Conservation (phyloP, 129 eudicot genomes). For the Heracleum sosnowskyi region DNA sequence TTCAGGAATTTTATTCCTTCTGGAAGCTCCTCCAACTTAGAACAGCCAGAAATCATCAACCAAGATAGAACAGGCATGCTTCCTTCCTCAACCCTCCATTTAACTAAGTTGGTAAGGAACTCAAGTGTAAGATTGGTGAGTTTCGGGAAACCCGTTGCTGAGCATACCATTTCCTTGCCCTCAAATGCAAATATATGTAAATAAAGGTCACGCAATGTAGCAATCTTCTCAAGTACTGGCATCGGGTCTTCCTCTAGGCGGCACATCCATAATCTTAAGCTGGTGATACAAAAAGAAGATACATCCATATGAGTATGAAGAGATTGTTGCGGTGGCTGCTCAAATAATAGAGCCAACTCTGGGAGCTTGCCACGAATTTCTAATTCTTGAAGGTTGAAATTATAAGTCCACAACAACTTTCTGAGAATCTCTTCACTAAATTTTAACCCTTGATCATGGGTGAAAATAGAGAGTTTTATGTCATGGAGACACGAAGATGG, state of each 20-base stretch:
- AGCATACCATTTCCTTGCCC: background rate
- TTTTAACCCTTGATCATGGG: background rate
- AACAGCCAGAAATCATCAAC: background rate
- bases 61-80: background rate
- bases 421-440: background rate
- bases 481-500: background rate
- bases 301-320: too few species aligned
- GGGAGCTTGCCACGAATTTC: background rate
- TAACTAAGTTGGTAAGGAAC: background rate
- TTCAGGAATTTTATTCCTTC: background rate
- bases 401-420: background rate
- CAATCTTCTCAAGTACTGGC: background rate
- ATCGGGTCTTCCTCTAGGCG: background rate
- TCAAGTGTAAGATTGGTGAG: background rate
- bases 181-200: background rate
- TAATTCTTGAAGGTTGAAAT: too few species aligned
- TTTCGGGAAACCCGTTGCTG: background rate
- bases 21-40: background rate
- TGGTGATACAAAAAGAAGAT: too few species aligned
- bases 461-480: background rate
- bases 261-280: too few species aligned
- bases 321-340: too few species aligned
- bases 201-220: background rate
- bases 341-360: background rate
- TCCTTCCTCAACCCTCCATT: background rate